phyloP scores from a whole-genome alignment of 768 basidiomycete genomes.

The Lactarius evosmus region DNA sequence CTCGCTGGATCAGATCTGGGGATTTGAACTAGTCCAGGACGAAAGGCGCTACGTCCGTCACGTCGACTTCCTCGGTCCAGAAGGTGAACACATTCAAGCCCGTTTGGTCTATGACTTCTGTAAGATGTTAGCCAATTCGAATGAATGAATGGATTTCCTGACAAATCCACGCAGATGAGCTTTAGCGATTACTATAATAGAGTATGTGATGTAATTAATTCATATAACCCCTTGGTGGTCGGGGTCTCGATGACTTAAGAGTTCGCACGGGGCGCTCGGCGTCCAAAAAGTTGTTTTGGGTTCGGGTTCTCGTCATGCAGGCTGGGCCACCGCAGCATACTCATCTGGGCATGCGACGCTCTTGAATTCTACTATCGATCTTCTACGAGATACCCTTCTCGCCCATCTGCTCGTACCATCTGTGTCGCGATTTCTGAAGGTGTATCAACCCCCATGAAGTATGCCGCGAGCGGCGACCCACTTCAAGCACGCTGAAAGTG shows the following conservation, averaged over 20 bases:
- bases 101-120: slow-evolving; percentile 32
- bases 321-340: slow-evolving; percentile 12
- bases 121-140: slow-evolving; percentile 10
- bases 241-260: slow-evolving; percentile 19
- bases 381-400: slow-evolving; percentile 13
- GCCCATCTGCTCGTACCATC: not conserved
- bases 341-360: slow-evolving; percentile 22
- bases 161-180: slow-evolving; percentile 17
- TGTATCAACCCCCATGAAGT: slow-evolving; percentile 16
- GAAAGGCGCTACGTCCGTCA: slow-evolving; percentile 27
- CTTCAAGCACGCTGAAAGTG: slow-evolving; percentile 13
- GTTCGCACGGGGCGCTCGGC: slow-evolving; percentile 17
- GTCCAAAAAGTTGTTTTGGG: slow-evolving; percentile 1
- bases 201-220: no score
- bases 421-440: not conserved
- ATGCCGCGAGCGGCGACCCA: slow-evolving; percentile 22
- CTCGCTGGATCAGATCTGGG: slow-evolving; percentile 24
- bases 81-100: slow-evolving; percentile 26
- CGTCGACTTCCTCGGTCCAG: slow-evolving; percentile 23
- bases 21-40: slow-evolving; percentile 26
- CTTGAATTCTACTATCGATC: slow-evolving; percentile 22
- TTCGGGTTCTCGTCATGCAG: slow-evolving; percentile 15
- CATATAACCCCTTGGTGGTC: slow-evolving; percentile 4
- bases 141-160: not conserved
- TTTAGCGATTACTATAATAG: not conserved